Evolutionary conservation across 2,329 filamentous ascomycete genomes (phyloP).

Genomic region (Aspergillus neoniger): DNA sequence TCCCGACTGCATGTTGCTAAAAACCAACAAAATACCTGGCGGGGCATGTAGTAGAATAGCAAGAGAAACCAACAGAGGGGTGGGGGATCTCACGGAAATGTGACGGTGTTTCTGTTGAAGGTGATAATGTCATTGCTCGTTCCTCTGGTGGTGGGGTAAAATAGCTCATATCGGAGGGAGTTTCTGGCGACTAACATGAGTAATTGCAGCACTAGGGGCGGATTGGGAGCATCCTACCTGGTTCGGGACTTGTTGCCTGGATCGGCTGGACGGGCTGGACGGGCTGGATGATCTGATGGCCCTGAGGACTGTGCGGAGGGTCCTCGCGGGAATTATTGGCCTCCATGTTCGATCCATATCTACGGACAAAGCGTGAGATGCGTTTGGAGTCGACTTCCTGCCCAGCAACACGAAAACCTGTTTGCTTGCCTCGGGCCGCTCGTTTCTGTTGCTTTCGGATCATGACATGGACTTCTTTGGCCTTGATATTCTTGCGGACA

Average conservation of each 20-base stretch:
- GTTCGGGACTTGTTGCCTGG: slow-evolving; percentile 34
- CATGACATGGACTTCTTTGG: slow-evolving; percentile 41
- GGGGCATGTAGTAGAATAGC: background rate
- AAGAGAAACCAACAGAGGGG: slow-evolving; percentile 13
- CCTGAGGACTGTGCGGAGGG: background rate
- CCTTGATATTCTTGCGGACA: slow-evolving; percentile 42
- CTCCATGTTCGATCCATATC: slow-evolving; percentile 34
- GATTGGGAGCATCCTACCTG: slow-evolving; percentile 26
- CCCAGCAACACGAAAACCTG: slow-evolving; percentile 37
- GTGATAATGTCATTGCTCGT: slow-evolving; percentile 30
- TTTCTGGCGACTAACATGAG: slow-evolving; percentile 26
- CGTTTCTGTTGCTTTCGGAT: slow-evolving; percentile 42
- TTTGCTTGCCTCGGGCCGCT: slow-evolving; percentile 40
- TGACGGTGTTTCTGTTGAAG: slow-evolving; percentile 31
- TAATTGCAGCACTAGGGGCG: background rate
- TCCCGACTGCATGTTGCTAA: background rate
- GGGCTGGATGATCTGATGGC: background rate
- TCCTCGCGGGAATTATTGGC: slow-evolving; percentile 14
- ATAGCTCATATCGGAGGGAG: slow-evolving; percentile 42
- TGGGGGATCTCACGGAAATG: slow-evolving; percentile 26
- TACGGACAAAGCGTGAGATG: slow-evolving; percentile 37
- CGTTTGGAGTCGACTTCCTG: slow-evolving; percentile 38
- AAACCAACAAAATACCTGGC: background rate
- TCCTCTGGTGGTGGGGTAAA: slow-evolving; percentile 40
- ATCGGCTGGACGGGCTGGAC: slow-evolving; percentile 6